These are phyloP conservation scores for Colletotrichum cereale DNA, from an alignment of 2,329 filamentous ascomycete species.

Conservation along the genomic window DNA sequence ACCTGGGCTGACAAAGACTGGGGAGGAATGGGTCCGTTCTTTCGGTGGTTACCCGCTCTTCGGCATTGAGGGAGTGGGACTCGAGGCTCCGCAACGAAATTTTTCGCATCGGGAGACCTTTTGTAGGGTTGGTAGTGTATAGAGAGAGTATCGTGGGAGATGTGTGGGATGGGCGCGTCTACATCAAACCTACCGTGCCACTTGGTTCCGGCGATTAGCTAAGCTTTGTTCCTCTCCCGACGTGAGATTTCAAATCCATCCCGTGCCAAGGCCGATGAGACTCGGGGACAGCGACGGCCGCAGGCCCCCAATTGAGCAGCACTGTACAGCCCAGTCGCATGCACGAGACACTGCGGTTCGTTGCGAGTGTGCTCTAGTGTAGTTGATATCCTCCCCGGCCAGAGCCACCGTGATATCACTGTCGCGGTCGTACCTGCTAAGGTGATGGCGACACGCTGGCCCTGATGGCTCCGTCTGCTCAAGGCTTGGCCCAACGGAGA, in stretches of 20 bases:
- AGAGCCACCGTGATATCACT: conserved; percentile 12
- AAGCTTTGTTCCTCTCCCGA: conserved; percentile 24
- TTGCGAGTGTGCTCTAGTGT: not conserved
- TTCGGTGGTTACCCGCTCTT: not conserved
- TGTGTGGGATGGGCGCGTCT: not conserved
- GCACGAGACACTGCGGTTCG: not conserved
- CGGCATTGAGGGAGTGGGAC: too few relatives aligned
- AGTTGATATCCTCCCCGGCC: not conserved
- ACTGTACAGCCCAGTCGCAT: not conserved
- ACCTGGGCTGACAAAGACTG: conserved; percentile 8
- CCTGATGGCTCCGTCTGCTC: conserved; percentile 11
- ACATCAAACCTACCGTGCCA: conserved; percentile 14
- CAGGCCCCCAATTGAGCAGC: conserved; percentile 3
- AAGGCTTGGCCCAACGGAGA: not conserved
- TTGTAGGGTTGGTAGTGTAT: not conserved
- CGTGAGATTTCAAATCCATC: conserved; percentile 39
- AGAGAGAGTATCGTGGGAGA: not conserved
- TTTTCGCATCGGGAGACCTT: not conserved
- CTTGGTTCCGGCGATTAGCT: conserved; percentile 24
- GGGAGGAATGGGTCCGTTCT: not conserved
- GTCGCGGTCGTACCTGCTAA: not conserved
- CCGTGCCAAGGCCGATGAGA: conserved; percentile 17
- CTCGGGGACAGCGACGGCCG: conserved; percentile 19
- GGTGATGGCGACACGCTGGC: not conserved
- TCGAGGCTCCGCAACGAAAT: not conserved